Evolutionary conservation across 306 rosid species (phyloP), one percentile per base, ranked within the genome.

Genomic region (Cucumis cinereus): DNA sequence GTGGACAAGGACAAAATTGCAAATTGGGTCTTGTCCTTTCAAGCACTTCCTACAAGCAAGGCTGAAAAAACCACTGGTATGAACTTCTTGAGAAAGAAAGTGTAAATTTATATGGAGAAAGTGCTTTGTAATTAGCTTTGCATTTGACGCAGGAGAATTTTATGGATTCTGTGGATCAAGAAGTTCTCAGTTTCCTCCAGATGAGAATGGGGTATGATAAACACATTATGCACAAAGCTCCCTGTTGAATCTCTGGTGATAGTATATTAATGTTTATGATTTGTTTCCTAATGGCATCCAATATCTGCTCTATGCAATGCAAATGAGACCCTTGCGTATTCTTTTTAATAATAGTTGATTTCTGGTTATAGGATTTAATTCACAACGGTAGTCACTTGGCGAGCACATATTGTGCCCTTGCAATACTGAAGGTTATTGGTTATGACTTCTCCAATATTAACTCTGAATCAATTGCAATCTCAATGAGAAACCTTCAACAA

Each of bases 401-500:
- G 56, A 94, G 98, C 78, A 89, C 98, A 52, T 94, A 94, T 72
- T 86, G 89, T 86, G 96, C 97, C 35, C 79, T 92, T 56, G 87
- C 97, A 28, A 89, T 92, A 75, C 85, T 94, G 80, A 94, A 89
- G 82, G 87, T 90, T 40, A 85, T 92, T 81, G 93, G 98, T 24
- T 90, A 80, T 82, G 77, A 94, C 35, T 76, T 92, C 76, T 82
- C 93, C 36, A 79, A 73, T 74, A 77, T 86, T 70, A 88, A 89
- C 77, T 85, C 88, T 28, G 87, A 88, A 55, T 40, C 53, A 8
- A 76, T 92, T 22, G 79, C 87, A 78, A 71, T 52, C 73, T 92
- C 99, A 30, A 88, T 94, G 96, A 83, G 88, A 81, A 94, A 83
- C 63, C 99, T 94, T 84, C 99, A 94, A 82, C 96, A 90, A 82